Conservation (phyloP, 106 monocot genomes). For the Dendrobium officinale region DNA sequence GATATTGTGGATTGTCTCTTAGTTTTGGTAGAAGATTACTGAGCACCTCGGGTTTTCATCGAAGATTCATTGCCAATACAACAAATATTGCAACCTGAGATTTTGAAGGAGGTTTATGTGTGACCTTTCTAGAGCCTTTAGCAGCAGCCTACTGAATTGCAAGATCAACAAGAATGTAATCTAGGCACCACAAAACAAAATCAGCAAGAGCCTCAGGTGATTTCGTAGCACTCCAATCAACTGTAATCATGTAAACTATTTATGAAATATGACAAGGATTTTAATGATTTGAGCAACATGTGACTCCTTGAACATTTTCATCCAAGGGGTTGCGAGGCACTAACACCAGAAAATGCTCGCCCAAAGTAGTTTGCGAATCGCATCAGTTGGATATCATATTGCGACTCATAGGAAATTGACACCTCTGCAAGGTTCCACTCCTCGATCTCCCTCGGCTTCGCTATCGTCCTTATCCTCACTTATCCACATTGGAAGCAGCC, state of each 20-base stretch:
- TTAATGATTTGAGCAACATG: conserved; percentile 69
- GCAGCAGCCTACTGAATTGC: conserved; percentile 36
- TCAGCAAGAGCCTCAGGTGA: conserved; percentile 58
- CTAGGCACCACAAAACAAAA: conserved; percentile 72
- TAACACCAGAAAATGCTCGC: conserved; percentile 53
- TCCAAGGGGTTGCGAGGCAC: conserved; percentile 69
- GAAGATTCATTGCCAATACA: conserved; percentile 71
- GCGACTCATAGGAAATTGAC: conserved; percentile 64
- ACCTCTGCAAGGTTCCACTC: conserved; percentile 45
- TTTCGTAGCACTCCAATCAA: conserved; percentile 65
- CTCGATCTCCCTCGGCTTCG: too few relatives aligned
- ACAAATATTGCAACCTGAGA: conserved; percentile 91
- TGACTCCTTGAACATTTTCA: conserved; percentile 82
- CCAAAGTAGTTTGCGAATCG: conserved; percentile 87
- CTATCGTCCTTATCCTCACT: too few relatives aligned
- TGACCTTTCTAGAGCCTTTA: conserved; percentile 58
- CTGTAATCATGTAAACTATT: conserved; percentile 52
- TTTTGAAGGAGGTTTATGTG: conserved; percentile 47
- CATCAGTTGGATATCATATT: conserved; percentile 90
- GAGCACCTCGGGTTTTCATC: conserved; percentile 77
- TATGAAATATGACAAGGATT: conserved; percentile 68
- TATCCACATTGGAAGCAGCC: too few relatives aligned
- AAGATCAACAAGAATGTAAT: conserved; percentile 59
- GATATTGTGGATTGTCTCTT: conserved; percentile 64
- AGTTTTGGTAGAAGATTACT: conserved; percentile 62